Percentiles rank a stretch among this genome's conserved stretches.
Conservation (phyloP, 805 yeast genomes). For the Candida montana region DNA sequence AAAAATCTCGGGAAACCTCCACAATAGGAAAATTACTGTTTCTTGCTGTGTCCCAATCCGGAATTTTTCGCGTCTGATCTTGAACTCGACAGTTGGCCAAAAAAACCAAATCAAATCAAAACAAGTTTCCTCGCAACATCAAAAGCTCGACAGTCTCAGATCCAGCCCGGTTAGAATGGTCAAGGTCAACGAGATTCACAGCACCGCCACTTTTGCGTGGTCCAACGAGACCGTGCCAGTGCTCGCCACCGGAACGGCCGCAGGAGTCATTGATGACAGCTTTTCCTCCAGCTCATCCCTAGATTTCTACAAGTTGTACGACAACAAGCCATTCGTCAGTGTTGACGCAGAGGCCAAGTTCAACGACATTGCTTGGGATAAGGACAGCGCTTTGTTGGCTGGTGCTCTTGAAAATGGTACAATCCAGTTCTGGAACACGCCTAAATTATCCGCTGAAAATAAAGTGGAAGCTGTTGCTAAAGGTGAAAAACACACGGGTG, state of each 20-base stretch:
- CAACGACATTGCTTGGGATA: conserved; percentile 82
- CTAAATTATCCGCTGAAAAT: conserved; percentile 38
- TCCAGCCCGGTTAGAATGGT: conserved; percentile 41
- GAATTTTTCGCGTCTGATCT: conserved; percentile 4
- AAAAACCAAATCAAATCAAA: conserved; percentile 3
- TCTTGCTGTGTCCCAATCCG: not conserved
- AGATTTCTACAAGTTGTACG: conserved; percentile 66
- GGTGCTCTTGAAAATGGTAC: conserved; percentile 86
- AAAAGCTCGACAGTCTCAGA: not conserved
- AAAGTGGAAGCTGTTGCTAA: conserved; percentile 47
- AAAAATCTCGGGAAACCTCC: not conserved
- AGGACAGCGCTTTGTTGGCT: conserved; percentile 59
- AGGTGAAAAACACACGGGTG: conserved; percentile 56
- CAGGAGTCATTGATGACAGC: conserved; percentile 89
- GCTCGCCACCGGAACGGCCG: conserved; percentile 88
- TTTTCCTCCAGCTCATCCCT: conserved; percentile 75
- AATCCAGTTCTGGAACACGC: conserved; percentile 72
- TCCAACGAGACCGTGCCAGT: conserved; percentile 68
- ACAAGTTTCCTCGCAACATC: not conserved
- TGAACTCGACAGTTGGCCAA: not conserved
- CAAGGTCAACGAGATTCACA: conserved; percentile 73
- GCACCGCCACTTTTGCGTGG: conserved; percentile 97
- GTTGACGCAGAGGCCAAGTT: conserved; percentile 55
- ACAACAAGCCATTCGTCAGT: conserved; percentile 36
- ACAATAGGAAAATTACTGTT: not conserved